Base-by-base conservation (phyloP, 108 stramenopile genomes). In the Skeletonema menzelii region DNA sequence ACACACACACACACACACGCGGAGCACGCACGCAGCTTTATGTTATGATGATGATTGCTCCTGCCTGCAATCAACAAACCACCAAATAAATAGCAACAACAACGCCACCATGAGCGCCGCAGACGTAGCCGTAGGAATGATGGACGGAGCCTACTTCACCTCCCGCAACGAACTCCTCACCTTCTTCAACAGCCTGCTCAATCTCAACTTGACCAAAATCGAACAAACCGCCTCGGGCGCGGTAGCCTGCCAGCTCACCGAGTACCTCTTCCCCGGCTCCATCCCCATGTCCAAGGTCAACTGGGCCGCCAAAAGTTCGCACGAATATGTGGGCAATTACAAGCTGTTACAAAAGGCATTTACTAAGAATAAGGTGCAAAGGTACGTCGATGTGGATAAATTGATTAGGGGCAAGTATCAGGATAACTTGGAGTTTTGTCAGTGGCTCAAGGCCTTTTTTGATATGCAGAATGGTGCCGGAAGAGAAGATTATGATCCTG, bases 341-440 rank as follows among this genome's bases (percentile, higher is more conserved):
- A 99, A 99, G 81, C 72, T 99, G 13, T 73, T 99, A n/a, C 98
- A 99, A 77, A 80, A 76, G 11, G 96, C 94, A 42, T 99, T 99
- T 75, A 85, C 68, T 56, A 93, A 91, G 42, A 67, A 96, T 26
- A 76, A 85, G 5, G 88, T 99, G 28, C 88, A 91, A 42, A 74
- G 87, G 20, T 78, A 89, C 60, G 85, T 98, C n/a, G 95, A 96
- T 69, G 98, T 97, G 86, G 98, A 99, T 82, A 97, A 98, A 66
- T 87, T 95, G 78, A 94, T 92, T 76, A 80, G 87, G 34, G 92
- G 84, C 1, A 96, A 91, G 85, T 95, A 95, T 80, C 91, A 91
- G 77, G 98, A 99, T 83, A 98, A 98, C 82, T 84, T 99, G 38
- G 99, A 99, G 70, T 98, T 98, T 72, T 97, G 97, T 81, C 99